Percentiles rank a stretch among this genome's conserved stretches.
These are phyloP conservation scores for Talaromyces rugulosus DNA, from an alignment of 2,329 filamentous ascomycete species.

Conservation along the genomic window DNA sequence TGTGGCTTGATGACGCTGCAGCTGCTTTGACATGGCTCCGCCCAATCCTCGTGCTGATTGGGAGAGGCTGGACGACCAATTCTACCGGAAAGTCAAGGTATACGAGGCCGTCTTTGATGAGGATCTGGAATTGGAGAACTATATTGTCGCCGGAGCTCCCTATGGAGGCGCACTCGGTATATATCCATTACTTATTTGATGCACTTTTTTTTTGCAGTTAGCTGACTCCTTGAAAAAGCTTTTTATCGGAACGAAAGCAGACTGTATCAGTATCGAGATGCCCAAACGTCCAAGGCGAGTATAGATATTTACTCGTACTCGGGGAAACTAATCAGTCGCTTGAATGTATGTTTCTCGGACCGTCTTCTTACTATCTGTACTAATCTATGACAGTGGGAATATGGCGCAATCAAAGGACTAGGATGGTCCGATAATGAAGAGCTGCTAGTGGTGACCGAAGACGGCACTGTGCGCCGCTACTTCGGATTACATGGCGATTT, in stretches of 20 bases:
- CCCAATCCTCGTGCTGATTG: slow-evolving; percentile 77
- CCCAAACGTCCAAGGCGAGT: slow-evolving; percentile 68
- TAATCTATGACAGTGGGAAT: slow-evolving; percentile 66
- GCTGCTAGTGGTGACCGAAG: slow-evolving; percentile 79
- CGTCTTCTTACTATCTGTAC: slow-evolving; percentile 9
- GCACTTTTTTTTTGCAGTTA: no score
- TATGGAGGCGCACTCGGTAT: slow-evolving; percentile 91
- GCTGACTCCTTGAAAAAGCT: slow-evolving; percentile 48
- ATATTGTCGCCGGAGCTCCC: slow-evolving; percentile 83
- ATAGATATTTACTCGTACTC: slow-evolving; percentile 95
- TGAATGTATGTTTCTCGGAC: slow-evolving; percentile 48
- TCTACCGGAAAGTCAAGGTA: slow-evolving; percentile 91
- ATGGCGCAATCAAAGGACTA: slow-evolving; percentile 77
- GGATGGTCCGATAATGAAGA: slow-evolving; percentile 97
- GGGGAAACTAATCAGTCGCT: slow-evolving; percentile 78
- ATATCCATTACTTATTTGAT: slow-evolving; percentile 17
- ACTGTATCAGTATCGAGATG: slow-evolving; percentile 70
- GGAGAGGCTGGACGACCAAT: slow-evolving; percentile 88
- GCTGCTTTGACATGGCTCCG: slow-evolving; percentile 24
- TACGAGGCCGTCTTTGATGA: slow-evolving; percentile 92
- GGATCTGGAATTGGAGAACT: slow-evolving; percentile 92
- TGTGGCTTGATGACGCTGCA: slow-evolving; percentile 8
- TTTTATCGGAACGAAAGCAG: slow-evolving; percentile 86
- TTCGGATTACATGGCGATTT: slow-evolving; percentile 93
- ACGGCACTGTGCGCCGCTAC: slow-evolving; percentile 87